Evolutionary conservation across 495 filamentous ascomycete species (phyloP).

Genomic region (Cairneyella variabilis): DNA sequence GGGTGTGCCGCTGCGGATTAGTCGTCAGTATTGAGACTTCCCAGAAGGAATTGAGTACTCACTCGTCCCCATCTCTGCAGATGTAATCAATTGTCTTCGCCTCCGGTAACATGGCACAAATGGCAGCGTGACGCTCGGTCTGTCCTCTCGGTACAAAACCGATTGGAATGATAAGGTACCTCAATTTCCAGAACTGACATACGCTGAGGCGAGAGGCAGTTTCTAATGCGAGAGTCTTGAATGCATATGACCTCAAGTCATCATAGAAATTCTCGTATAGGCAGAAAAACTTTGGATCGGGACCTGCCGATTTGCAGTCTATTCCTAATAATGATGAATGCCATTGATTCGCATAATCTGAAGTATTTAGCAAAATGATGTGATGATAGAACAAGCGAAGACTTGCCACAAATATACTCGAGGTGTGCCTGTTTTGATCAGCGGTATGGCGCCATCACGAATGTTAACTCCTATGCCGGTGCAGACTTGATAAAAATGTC

Average conservation of each 20-base stretch:
- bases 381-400: neutral
- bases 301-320: conserved; percentile 2
- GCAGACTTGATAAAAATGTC: too few relatives aligned
- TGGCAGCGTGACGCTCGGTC: neutral
- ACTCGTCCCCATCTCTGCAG: conserved; percentile 7
- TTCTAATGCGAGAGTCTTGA: neutral
- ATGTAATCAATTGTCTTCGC: conserved; percentile 11
- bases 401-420: conserved; percentile 7
- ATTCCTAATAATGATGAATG: neutral
- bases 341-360: conserved; percentile 10
- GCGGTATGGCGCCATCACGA: too few relatives aligned
- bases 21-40: neutral
- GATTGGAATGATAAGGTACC: conserved; percentile 13
- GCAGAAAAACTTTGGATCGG: conserved; percentile 2
- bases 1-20: conserved; percentile 1
- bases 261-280: conserved; percentile 3
- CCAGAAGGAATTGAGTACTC: neutral
- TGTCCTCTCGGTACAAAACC: neutral
- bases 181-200: conserved; percentile 10
- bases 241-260: neutral
- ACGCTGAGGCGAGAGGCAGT: neutral
- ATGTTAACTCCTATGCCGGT: too few relatives aligned
- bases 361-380: neutral
- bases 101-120: conserved; percentile 7
- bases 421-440: conserved; percentile 2